A percentile compares a stretch with the other conserved stretches of the same genome.
These are phyloP conservation scores for Trichoderma cornu-damae DNA, from an alignment of 2,329 filamentous ascomycete species.

Conservation along the genomic window DNA sequence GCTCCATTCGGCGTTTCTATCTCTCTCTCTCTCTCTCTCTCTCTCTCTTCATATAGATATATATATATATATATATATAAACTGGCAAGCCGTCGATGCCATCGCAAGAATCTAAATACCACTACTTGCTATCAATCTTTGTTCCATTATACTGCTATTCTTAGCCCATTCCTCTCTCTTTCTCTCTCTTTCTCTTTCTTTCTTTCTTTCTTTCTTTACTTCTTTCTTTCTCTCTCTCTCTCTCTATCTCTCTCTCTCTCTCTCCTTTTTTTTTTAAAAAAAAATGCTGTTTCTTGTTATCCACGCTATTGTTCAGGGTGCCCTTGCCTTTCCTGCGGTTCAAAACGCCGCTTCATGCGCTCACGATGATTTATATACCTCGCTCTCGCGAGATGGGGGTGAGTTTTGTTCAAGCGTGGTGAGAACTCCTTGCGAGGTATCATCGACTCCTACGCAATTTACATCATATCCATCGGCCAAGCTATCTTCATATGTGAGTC, in stretches of 20 bases:
- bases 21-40: no score
- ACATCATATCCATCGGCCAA: conserved; percentile 27
- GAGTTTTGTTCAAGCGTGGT: conserved; percentile 31
- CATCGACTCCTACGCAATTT: conserved; percentile 29
- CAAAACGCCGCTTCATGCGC: conserved; percentile 22
- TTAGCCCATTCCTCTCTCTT: no score
- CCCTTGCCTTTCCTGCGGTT: conserved; percentile 15
- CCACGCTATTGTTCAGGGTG: background rate
- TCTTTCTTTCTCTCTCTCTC: no score
- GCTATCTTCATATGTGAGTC: conserved; percentile 32
- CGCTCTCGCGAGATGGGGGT: conserved; percentile 26
- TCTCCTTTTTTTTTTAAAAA: background rate
- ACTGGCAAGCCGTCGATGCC: background rate
- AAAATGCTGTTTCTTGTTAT: conserved; percentile 11
- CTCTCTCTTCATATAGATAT: no score
- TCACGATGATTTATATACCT: conserved; percentile 30
- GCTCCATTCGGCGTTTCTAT: background rate
- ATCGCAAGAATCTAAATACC: background rate
- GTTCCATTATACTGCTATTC: background rate
- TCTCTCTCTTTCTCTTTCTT: no score
- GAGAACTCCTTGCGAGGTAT: conserved; percentile 20
- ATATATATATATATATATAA: no score
- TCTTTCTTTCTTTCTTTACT: no score
- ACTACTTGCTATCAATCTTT: background rate
- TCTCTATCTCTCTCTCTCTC: background rate